Conservation (phyloP, 306 rosid genomes). For the Lathyrus sativus region DNA sequence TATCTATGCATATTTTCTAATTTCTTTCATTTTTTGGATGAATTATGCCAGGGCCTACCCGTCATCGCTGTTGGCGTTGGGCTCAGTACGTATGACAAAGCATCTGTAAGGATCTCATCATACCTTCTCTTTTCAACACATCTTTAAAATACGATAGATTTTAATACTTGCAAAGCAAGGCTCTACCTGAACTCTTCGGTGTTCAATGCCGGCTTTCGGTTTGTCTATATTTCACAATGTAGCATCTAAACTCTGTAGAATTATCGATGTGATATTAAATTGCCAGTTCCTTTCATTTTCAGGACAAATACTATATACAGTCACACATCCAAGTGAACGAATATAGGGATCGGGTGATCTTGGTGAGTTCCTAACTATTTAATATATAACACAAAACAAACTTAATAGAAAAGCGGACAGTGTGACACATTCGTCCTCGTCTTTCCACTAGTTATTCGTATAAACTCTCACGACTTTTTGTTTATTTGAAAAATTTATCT, state of each 20-base stretch:
- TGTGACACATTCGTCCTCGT: too few relatives aligned
- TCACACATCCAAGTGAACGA: constrained; percentile 95
- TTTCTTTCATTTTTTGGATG: constrained; percentile 36
- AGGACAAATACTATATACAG: constrained; percentile 91
- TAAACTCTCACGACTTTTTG: constrained; percentile 1
- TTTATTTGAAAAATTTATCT: constrained; percentile 36
- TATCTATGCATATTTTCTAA: constrained; percentile 3
- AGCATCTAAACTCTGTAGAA: not conserved
- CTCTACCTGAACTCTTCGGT: constrained; percentile 22
- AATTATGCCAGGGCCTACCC: constrained; percentile 73
- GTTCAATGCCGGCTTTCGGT: constrained; percentile 8
- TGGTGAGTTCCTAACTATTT: constrained; percentile 56
- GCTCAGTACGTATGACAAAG: constrained; percentile 90
- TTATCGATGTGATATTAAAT: constrained; percentile 28
- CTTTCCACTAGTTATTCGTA: constrained; percentile 7
- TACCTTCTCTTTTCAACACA: constrained; percentile 28
- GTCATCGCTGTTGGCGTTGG: constrained; percentile 90
- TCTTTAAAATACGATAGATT: constrained; percentile 17
- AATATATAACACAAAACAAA: not conserved
- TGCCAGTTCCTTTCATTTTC: constrained; percentile 24
- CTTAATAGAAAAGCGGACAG: too few relatives aligned
- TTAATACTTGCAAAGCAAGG: not conserved
- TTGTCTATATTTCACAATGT: constrained; percentile 2
- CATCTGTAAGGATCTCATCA: constrained; percentile 68
- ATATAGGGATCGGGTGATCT: constrained; percentile 83